Base-by-base conservation (phyloP, 371 early-diverging fungal genomes). In the Mucor saturninus region DNA sequence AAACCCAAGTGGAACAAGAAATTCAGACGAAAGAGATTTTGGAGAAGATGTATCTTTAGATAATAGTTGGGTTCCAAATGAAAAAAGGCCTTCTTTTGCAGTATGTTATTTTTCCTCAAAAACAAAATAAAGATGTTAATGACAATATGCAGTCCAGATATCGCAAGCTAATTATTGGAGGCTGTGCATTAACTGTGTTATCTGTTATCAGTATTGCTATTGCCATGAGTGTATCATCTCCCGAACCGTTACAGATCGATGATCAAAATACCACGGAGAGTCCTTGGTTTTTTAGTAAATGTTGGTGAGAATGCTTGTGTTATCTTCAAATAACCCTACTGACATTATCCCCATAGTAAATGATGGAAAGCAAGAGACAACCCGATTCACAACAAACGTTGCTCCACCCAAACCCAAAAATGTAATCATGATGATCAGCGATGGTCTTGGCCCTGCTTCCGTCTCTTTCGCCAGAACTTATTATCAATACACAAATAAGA, bases 361-460 rank as follows among this genome's bases (percentile, higher is more conserved):
- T 30, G 9, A 50, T 11, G 50, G 31, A 50, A 28, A 50, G 11
- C 10, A 30, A 31, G 26, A 50, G 26, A 13, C 38, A 4, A 39
- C 30, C 39, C 14, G 54, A 28, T 49, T 62, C 30, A 15, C 38
- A 21, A 59, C 58, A 10, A 40, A 39, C 4, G 3, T 54, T 5
- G 35, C 53, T 31, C 31, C 29, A 7, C 39, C 52, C 42, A 61
- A 62, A 5, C 67, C 69, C 10, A 67, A 88, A 7, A 95, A 92
- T 69, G 91, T 96, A 26, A 95, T 97, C 56, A 75, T 96, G 82
- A 92, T 96, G 94, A 86, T 97, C 15, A 92, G 93, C 30, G 98
- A 97, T 67, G 96, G 94, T 1, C 92, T 94, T 69, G 96, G 98
- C 1, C 96, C 96, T n/a, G 94, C 98, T 11, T 94, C 94, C 0